phyloP scores from a whole-genome alignment of 2,329 filamentous ascomycete species.

The Daldinia sp. region DNA sequence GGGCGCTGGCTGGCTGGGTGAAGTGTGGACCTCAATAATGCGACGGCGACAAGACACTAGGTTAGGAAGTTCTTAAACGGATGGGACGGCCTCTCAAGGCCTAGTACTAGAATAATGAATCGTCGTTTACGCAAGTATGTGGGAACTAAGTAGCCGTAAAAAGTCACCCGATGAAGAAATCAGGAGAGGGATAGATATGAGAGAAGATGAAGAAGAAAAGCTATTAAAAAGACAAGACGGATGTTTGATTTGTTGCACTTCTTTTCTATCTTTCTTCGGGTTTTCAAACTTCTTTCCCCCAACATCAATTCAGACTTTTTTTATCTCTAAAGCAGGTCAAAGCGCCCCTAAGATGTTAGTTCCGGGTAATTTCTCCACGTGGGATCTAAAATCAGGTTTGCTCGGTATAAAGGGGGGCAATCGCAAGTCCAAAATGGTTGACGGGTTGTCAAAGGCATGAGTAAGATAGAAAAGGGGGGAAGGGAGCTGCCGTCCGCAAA shows the following conservation, averaged over 20 bases:
- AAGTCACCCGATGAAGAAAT: not conserved
- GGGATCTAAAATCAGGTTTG: slow-evolving; percentile 40
- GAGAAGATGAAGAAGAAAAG: not conserved
- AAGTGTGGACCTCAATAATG: slow-evolving; percentile 29
- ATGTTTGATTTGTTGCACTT: slow-evolving; percentile 8
- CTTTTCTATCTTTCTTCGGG: not conserved
- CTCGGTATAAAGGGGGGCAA: slow-evolving; percentile 5
- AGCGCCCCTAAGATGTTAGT: slow-evolving; percentile 4
- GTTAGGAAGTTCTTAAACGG: slow-evolving; percentile 21
- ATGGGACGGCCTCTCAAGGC: slow-evolving; percentile 8
- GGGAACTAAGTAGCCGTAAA: not conserved
- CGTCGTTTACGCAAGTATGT: not conserved
- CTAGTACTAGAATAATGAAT: slow-evolving; percentile 5
- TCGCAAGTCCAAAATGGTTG: slow-evolving; percentile 2
- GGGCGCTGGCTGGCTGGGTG: slow-evolving; percentile 19
- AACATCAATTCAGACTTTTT: not conserved
- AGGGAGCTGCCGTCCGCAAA: slow-evolving; percentile 6
- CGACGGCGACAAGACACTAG: slow-evolving; percentile 31
- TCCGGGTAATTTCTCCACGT: slow-evolving; percentile 36
- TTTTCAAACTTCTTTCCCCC: not conserved
- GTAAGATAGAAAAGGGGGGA: not conserved
- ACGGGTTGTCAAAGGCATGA: not conserved
- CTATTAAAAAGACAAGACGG: slow-evolving; percentile 2
- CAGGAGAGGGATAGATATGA: no score
- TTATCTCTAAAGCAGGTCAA: not conserved